phyloP scores from a whole-genome alignment of 169 alveolate genomes.

The Cryptosporidium meleagridis region DNA sequence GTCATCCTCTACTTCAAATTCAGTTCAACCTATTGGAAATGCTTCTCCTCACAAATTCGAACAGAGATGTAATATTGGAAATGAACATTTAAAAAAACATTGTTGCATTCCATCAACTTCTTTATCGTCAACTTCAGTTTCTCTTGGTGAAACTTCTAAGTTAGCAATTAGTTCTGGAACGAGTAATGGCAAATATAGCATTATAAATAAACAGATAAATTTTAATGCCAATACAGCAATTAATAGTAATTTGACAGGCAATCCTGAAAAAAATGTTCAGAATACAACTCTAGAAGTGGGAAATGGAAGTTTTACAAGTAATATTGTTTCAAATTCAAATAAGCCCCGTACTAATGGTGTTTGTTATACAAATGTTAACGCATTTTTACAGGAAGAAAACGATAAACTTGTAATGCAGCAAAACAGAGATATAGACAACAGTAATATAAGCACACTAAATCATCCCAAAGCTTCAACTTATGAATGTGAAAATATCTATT shows the following conservation, averaged over 20 bases:
- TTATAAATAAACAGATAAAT: background rate
- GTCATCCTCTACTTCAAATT: conserved; percentile 34
- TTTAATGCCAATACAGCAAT: background rate
- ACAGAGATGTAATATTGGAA: conserved; percentile 9
- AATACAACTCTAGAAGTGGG: background rate
- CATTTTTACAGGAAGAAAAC: background rate
- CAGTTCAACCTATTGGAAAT: conserved; percentile 19
- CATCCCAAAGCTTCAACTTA: conserved; percentile 21
- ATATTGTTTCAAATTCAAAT: background rate
- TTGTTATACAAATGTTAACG: background rate
- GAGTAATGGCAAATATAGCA: background rate
- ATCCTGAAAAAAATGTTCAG: background rate
- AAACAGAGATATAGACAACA: background rate
- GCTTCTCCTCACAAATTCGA: conserved; percentile 1
- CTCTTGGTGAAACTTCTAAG: conserved; percentile 7
- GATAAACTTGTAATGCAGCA: background rate
- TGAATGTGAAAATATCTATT: conserved; percentile 41
- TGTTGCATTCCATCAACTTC: conserved; percentile 65
- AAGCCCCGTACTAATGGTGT: background rate
- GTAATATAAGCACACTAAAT: background rate
- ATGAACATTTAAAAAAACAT: conserved; percentile 20
- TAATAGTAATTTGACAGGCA: background rate
- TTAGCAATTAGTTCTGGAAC: conserved; percentile 2
- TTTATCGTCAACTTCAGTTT: conserved; percentile 49
- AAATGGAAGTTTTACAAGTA: background rate